Base-by-base conservation (phyloP, 75 land plant species). In the Pinus taeda region DNA sequence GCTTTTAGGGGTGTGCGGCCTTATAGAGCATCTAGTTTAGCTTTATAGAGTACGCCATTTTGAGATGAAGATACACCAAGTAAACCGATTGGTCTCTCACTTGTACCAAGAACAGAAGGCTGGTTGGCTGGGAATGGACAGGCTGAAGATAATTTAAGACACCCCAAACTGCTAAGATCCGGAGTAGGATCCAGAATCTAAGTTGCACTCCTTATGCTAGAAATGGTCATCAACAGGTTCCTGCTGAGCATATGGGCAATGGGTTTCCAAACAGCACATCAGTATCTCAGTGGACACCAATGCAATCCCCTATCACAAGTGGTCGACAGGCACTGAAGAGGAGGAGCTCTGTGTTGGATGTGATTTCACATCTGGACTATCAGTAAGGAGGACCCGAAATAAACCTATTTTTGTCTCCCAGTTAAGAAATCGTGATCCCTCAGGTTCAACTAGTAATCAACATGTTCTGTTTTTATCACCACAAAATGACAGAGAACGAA, bases 321-420 rank as follows among this genome's bases (percentile, higher is more conserved):
- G 42, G 71, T 37, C 45, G 45, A 18, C 71, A 67, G 93, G 75
- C 66, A 18, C 33, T 89, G 59, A 91, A 91, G 79, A 79, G 93
- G 6, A 60, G 84, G 70, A 81, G 87, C 80, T 85, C 83, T 37
- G 74, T 83, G 13, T 70, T 91, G 4, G 89, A 85, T 73, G 66
- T 69, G 87, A 86, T 74, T 36, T 77, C 72, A 86, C 85, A 67
- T 80, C 90, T 30, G 36, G 74, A 81, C 87, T 88, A 62, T 78
- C 91, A 29, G 81, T 87, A 1, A 88, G 93, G 15, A 82, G 91
- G 71, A 87, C 78, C 60, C 85, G 91, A 0, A 91, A 86, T 69
- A 91, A 88, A 67, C 59, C 78, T 17, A 88, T 64, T 26, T 55
- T 88, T 53, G n/a, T 78, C 3, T 36, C 80, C 71, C 66, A 82